A percentile compares a stretch with the other conserved stretches of the same genome.
phyloP scores from a whole-genome alignment of 2,329 filamentous ascomycete genomes.

The Fusarium kyushuense region DNA sequence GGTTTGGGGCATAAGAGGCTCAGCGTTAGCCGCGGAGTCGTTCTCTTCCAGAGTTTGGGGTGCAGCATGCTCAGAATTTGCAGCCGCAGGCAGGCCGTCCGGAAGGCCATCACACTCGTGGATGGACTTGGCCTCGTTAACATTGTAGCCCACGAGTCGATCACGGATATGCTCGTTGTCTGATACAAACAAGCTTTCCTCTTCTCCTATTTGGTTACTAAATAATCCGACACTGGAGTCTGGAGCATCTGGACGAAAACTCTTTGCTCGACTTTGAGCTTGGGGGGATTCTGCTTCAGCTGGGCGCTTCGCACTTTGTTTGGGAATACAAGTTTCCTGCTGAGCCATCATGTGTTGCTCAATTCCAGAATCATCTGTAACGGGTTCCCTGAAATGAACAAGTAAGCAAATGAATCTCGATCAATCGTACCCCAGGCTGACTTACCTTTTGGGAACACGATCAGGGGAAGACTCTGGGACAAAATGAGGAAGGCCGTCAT shows the following conservation, averaged over 20 bases:
- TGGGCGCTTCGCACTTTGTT: neutral
- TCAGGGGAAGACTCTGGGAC: neutral
- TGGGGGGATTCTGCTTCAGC: conserved; percentile 12
- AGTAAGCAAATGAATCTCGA: neutral
- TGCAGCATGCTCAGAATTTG: neutral
- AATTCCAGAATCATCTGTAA: neutral
- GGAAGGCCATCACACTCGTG: neutral
- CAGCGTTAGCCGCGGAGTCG: neutral
- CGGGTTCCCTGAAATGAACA: neutral
- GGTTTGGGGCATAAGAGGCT: neutral
- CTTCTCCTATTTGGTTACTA: neutral
- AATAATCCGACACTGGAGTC: neutral
- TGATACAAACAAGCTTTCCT: neutral
- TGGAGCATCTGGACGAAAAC: neutral
- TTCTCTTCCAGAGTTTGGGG: neutral
- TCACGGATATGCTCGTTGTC: neutral
- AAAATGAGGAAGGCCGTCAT: neutral
- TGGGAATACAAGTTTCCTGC: neutral
- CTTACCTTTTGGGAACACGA: neutral
- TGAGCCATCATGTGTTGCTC: neutral
- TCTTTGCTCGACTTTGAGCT: conserved; percentile 2
- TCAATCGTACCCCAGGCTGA: neutral
- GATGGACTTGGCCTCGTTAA: neutral
- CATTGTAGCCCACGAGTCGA: too few species aligned
- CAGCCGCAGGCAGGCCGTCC: neutral